Evolutionary conservation across 257 asterid species (phyloP), one percentile per base, ranked within the genome.

Genomic region (Rhazya stricta): DNA sequence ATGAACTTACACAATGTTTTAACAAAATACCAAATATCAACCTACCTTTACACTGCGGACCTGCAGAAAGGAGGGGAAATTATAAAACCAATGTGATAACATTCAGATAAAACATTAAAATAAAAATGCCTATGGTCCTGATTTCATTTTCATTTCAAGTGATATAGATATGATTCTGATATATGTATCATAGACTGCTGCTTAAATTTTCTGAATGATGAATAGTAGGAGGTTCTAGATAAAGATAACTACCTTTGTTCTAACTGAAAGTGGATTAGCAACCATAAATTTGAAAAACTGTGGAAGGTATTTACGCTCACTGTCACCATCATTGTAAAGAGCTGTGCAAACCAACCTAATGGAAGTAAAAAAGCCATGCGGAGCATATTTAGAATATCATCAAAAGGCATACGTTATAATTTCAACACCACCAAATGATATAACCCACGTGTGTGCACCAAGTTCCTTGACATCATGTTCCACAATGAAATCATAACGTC

Each of bases 391-490:
- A 74, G 62, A 72, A 53, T 36, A 45, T n/a, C 12, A 58, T 2
- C 19, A n/a, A 34, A 69, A 45, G 54, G 39, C 43, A 79, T 72
- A 60, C 57, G 79, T 34, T 76, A 75, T 77, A 78, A 75, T 81
- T 73, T 78, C 37, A 70, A 42, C 67, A 74, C 16, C 58, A 76
- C 36, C 15, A 74, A 70, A 58, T 75, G 69, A 79, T 48, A 74
- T 27, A 80, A 78, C 98, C 78, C 85, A 94, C 99, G 99, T 94
- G 80, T 94, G 99, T 30, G 99, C 96, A 50, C 99, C 99, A 68
- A 94, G 96, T 85, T 94, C 99, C 78, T 94, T 94, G 84, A 94
- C 99, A 51, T 95, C 99, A 84, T 95, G 98, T 75, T 95, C 99
- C 82, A 95, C 99, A 65, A 92, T 95, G 88, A 95, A 95, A 89